Evolutionary conservation across 306 rosid species (phyloP).

Genomic region (Castanea crenata): DNA sequence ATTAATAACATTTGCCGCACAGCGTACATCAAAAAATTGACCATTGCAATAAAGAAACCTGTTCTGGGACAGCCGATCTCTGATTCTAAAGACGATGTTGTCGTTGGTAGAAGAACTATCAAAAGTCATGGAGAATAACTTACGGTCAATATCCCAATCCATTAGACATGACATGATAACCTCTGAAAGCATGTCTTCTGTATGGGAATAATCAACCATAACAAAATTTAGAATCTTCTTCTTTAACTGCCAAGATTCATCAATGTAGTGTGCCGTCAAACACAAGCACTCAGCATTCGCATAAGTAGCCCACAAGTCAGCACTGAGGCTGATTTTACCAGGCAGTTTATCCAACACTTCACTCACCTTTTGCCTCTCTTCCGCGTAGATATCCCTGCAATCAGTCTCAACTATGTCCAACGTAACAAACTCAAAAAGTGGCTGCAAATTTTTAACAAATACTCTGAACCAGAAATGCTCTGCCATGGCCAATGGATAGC

Average conservation of each 20-base stretch:
- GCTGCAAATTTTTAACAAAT: conserved; percentile 91
- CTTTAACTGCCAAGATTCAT: conserved; percentile 86
- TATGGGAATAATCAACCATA: conserved; percentile 68
- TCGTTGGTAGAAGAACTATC: conserved; percentile 73
- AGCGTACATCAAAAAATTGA: conserved; percentile 80
- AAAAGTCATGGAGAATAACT: conserved; percentile 82
- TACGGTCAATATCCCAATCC: conserved; percentile 99
- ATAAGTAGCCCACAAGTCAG: conserved; percentile 70
- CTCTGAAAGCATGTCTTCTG: conserved; percentile 80
- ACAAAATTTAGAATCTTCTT: conserved; percentile 74
- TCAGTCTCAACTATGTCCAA: conserved; percentile 81
- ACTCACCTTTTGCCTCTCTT: conserved; percentile 83
- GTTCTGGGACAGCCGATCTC: conserved; percentile 80
- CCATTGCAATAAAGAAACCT: conserved; percentile 87
- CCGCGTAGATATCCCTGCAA: conserved; percentile 78
- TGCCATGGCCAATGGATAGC: conserved; percentile 92
- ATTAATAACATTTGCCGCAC: conserved; percentile 53
- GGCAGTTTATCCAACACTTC: conserved; percentile 93
- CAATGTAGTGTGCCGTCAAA: conserved; percentile 85
- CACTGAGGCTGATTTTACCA: conserved; percentile 86
- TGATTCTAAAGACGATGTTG: conserved; percentile 53
- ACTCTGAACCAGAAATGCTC: conserved; percentile 94
- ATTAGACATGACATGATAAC: conserved; percentile 74
- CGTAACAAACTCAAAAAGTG: conserved; percentile 82
- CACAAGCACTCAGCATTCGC: conserved; percentile 67